Evolutionary conservation across 1,284 basidiomycete species (phyloP), one percentile per base, ranked within the genome.

Genomic region (Pseudozyma pruni): DNA sequence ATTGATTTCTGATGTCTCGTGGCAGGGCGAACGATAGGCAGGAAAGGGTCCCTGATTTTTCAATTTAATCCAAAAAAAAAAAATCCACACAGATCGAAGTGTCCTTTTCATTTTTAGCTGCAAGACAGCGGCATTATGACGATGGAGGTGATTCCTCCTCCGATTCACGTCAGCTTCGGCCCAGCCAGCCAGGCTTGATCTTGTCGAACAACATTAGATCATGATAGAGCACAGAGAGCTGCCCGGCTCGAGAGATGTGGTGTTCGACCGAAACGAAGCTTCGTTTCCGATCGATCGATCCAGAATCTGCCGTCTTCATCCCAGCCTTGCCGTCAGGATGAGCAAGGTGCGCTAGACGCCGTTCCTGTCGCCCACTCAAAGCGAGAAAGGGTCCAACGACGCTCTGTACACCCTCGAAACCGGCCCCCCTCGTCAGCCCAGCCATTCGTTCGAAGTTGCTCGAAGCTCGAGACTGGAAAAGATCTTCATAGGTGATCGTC

Each of bases 211-310:
- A n/a, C n/a, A n/a, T n/a, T n/a, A n/a, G n/a, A n/a, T n/a, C n/a
- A n/a, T n/a, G n/a, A n/a, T n/a, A n/a, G n/a, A n/a, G n/a, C n/a
- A n/a, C n/a, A n/a, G n/a, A n/a, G n/a, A n/a, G n/a, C n/a, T n/a
- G n/a, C 43, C 19, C 23, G 33, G n/a, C 42, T 22, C 48, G 13
- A 35, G 31, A 46, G 33, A 22, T 22, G 37, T 37, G 32, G 25
- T 37, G 22, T 39, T 41, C n/a, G n/a, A 34, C 31, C 17, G 17
- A 19, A 38, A 22, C 9, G 23, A 35, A 23, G 25, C 43, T 25
- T 23, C 32, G 33, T 19, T 39, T 41, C 37, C 20, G 41, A 44
- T 53, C 51, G 42, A 45, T 39, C 51, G 51, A 40, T 53, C 43
- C 35, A 53, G 29, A 45, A 43, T n/a, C n/a, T n/a, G n/a, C n/a